Evolutionary conservation across 257 asterid genomes (phyloP).

Genomic region (Solanum pinnatisectum): DNA sequence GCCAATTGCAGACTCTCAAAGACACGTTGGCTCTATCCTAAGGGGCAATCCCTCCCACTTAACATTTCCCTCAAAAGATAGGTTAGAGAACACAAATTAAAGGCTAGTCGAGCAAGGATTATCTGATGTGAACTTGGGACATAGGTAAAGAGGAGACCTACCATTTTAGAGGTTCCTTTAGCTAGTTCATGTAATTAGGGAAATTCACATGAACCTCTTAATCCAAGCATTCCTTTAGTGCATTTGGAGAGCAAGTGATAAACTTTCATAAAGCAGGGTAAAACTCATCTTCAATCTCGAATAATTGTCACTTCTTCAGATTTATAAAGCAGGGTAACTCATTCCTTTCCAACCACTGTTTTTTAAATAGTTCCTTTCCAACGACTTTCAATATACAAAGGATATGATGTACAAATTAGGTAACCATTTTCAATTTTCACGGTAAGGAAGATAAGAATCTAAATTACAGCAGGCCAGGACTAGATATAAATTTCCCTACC

Average conservation of each 20-base stretch:
- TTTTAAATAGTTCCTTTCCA: not conserved
- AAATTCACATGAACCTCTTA: not conserved
- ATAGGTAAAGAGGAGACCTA: not conserved
- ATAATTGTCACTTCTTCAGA: not conserved
- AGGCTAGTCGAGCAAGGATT: not conserved
- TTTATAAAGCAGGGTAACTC: not conserved
- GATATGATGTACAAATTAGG: conserved; percentile 6
- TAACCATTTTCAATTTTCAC: not conserved
- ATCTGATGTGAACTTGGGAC: not conserved
- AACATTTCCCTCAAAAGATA: not conserved
- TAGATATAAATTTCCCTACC: conserved; percentile 33
- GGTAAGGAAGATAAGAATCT: not conserved
- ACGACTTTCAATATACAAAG: conserved; percentile 3
- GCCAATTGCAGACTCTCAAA: not conserved
- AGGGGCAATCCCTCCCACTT: not conserved
- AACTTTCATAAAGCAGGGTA: not conserved
- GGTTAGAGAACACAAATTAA: not conserved
- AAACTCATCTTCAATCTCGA: not conserved
- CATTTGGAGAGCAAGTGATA: not conserved
- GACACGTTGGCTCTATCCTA: not conserved
- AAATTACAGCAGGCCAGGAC: not conserved
- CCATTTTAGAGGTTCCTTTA: not conserved
- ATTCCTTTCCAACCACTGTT: not conserved
- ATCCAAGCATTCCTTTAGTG: not conserved
- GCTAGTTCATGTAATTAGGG: not conserved